Conservation (phyloP, 345 rosid species). For the Heritiera littoralis region DNA sequence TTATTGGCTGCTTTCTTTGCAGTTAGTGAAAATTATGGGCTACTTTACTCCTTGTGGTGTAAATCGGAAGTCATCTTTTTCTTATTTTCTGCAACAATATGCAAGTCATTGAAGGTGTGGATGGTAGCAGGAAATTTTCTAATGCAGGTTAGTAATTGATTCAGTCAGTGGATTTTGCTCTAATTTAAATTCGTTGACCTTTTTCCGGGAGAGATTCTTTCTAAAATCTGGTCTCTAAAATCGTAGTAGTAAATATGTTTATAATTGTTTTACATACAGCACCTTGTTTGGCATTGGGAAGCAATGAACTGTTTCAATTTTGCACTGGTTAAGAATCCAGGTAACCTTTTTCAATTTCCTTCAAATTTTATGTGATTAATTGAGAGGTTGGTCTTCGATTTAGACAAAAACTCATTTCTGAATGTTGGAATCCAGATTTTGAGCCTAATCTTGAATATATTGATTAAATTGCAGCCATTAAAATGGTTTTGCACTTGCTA, state of each 20-base stretch:
- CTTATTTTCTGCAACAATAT: constrained; percentile 23
- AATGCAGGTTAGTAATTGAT: constrained; percentile 25
- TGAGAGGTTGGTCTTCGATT: constrained; percentile 14
- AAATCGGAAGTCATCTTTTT: constrained; percentile 12
- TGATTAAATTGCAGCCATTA: not conserved
- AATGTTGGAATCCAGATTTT: constrained; percentile 6
- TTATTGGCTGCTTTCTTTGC: not conserved
- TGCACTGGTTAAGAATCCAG: constrained; percentile 24
- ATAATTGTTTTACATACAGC: constrained; percentile 8
- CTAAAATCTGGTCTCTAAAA: not conserved
- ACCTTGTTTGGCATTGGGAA: constrained; percentile 17
- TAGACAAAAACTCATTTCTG: not conserved
- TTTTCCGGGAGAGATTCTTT: not conserved
- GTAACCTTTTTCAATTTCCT: constrained; percentile 20
- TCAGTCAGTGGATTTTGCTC: constrained; percentile 24
- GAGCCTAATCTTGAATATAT: not conserved
- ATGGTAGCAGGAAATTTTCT: not conserved
- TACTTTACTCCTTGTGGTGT: not conserved
- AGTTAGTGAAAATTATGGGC: not conserved
- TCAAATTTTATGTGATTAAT: constrained; percentile 30
- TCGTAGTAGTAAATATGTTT: not conserved
- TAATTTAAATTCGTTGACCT: not conserved
- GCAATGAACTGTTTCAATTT: constrained; percentile 21
- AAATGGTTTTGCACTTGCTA: constrained; percentile 2
- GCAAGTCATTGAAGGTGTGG: not conserved